These are phyloP conservation scores for Paramecium biaurelia DNA, from an alignment of 73 alveolate species.

Conservation along the genomic window DNA sequence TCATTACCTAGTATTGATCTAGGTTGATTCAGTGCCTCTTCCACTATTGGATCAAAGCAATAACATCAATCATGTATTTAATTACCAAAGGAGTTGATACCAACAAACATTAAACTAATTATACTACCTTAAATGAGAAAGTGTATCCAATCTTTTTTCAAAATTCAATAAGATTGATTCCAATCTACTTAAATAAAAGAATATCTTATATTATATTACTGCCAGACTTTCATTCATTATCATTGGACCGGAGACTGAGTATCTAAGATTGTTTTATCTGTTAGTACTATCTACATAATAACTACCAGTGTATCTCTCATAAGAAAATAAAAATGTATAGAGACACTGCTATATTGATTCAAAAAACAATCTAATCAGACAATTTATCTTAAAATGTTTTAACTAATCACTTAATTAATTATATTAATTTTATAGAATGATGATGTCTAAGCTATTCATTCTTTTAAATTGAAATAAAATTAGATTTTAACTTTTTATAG, in stretches of 20 bases:
- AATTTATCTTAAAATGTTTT: background rate
- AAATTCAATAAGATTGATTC: slow-evolving; percentile 86
- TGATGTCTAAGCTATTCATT: background rate
- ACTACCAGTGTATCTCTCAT: slow-evolving; percentile 88
- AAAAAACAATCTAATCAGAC: slow-evolving; percentile 68
- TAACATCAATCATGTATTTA: slow-evolving; percentile 26
- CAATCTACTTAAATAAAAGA: slow-evolving; percentile 89
- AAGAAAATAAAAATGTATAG: slow-evolving; percentile 81
- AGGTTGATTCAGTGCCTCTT: background rate
- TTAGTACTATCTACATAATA: slow-evolving; percentile 60
- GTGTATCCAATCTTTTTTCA: slow-evolving; percentile 81
- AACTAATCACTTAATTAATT: background rate
- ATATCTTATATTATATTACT: slow-evolving; percentile 77
- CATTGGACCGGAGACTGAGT: slow-evolving; percentile 73
- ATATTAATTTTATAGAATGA: slow-evolving; percentile 6
- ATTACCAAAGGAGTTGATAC: slow-evolving; percentile 55
- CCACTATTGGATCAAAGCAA: background rate
- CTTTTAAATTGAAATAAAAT: background rate
- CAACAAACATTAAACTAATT: slow-evolving; percentile 82
- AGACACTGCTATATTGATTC: slow-evolving; percentile 72
- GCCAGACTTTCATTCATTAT: slow-evolving; percentile 84
- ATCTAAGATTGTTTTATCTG: slow-evolving; percentile 37
- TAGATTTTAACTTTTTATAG: background rate
- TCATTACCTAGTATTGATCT: background rate
- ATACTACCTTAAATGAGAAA: slow-evolving; percentile 79